Conservation (phyloP, 257 asterid genomes). For the Paraleonurus japonicus region DNA sequence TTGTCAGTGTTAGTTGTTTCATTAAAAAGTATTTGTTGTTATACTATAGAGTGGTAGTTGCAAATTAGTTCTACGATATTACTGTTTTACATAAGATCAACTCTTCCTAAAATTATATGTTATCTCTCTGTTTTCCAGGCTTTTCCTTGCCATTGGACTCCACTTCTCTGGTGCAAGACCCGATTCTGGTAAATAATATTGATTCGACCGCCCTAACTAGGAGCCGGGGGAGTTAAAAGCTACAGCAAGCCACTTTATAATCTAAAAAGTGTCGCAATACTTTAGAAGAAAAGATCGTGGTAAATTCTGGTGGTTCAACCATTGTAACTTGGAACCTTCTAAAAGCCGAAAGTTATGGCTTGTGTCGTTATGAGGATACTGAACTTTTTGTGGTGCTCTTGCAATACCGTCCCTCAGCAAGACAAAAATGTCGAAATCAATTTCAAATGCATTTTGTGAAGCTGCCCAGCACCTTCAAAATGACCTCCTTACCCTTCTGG, state of each 20-base stretch:
- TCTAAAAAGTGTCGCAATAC: background rate
- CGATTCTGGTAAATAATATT: background rate
- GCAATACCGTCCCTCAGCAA: background rate
- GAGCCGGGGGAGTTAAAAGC: background rate
- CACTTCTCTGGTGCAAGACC: background rate
- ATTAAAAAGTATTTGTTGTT: too few species aligned
- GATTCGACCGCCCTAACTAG: background rate
- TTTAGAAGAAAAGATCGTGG: conserved; percentile 16
- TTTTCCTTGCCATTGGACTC: conserved; percentile 17
- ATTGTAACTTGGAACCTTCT: conserved; percentile 8
- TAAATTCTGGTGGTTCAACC: conserved; percentile 5
- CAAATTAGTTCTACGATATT: background rate
- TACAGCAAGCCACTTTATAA: background rate
- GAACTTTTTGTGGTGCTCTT: background rate
- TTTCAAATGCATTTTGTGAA: conserved; percentile 35
- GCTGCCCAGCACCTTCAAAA: conserved; percentile 39
- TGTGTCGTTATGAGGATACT: background rate
- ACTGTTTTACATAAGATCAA: background rate
- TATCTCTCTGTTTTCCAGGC: conserved; percentile 31
- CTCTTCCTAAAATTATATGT: background rate
- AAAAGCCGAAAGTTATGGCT: conserved; percentile 7
- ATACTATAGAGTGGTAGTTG: too few species aligned
- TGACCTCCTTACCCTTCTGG: conserved; percentile 36
- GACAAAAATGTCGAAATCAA: conserved; percentile 27
- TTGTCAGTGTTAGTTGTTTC: background rate